Evolutionary conservation across 139 green algal genomes (phyloP).

Genomic region (Closterium sp.): DNA sequence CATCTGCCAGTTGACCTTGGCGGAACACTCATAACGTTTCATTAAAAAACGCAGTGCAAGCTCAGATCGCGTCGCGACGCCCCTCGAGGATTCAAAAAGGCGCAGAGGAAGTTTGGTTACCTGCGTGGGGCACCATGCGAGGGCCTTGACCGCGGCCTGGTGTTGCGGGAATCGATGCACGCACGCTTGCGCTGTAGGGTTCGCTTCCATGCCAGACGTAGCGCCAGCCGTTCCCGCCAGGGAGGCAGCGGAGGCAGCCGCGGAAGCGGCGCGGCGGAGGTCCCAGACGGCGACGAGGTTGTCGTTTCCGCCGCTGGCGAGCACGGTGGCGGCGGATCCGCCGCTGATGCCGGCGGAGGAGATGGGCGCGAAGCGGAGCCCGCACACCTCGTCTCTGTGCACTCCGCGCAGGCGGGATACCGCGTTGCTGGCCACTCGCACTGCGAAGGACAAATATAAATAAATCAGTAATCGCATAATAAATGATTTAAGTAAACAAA

Average conservation of each 20-base stretch:
- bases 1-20: too few relatives aligned
- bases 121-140: constrained; percentile 85
- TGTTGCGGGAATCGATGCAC: constrained; percentile 44
- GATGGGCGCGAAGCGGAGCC: constrained; percentile 71
- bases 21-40: too few relatives aligned
- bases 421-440: not conserved
- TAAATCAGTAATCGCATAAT: not conserved
- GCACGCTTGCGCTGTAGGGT: constrained; percentile 5
- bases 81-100: not conserved
- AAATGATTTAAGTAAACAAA: too few relatives aligned
- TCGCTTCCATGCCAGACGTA: not conserved
- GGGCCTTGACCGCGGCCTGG: constrained; percentile 77
- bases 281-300: constrained; percentile 82
- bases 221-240: not conserved
- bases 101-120: constrained; percentile 13
- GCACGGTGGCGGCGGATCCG: constrained; percentile 64
- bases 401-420: not conserved
- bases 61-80: not conserved
- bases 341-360: not conserved
- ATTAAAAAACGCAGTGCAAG: too few relatives aligned
- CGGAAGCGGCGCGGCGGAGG: not conserved
- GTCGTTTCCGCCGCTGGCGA: constrained; percentile 83
- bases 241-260: too few relatives aligned
- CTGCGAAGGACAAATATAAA: not conserved
- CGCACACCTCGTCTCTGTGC: constrained; percentile 72